Evolutionary conservation across 1,139 yeast species (phyloP).

Genomic region (Nakaseomyces sp.): DNA sequence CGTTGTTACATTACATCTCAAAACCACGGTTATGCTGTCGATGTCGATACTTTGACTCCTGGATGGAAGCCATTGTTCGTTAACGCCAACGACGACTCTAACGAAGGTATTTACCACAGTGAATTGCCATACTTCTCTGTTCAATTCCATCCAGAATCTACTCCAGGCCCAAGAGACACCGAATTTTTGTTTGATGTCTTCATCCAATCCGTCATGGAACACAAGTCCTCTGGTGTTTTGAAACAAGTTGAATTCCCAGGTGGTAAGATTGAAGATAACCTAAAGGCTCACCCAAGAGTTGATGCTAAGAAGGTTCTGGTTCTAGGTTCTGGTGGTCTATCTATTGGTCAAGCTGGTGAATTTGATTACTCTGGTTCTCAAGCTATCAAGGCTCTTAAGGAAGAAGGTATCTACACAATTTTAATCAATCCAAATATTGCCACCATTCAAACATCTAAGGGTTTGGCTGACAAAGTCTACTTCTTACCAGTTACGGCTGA

Average conservation of each 20-base stretch:
- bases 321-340: conserved; percentile 96
- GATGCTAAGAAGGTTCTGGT: conserved; percentile 90
- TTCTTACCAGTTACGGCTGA: conserved; percentile 95
- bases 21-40: conserved; percentile 98
- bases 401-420: conserved; percentile 93
- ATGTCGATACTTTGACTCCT: conserved; percentile 55
- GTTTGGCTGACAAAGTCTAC: conserved; percentile 95
- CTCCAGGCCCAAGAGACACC: conserved; percentile 99
- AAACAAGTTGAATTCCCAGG: conserved; percentile 88
- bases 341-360: conserved; percentile 99
- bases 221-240: conserved; percentile 45
- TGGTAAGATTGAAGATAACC: conserved; percentile 65
- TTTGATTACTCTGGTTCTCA: conserved; percentile 97
- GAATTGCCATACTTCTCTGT: conserved; percentile 92
- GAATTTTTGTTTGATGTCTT: conserved; percentile 94
- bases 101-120: conserved; percentile 94
- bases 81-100: conserved; percentile 94
- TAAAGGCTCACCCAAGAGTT: conserved; percentile 64
- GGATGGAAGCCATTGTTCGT: conserved; percentile 95
- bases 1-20: conserved; percentile 98
- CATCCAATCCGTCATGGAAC: conserved; percentile 68
- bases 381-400: conserved; percentile 89
- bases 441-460: conserved; percentile 96
- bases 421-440: conserved; percentile 97
- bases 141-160: conserved; percentile 98